phyloP scores from a whole-genome alignment of 768 basidiomycete genomes.

The Austroboletus eburneus region DNA sequence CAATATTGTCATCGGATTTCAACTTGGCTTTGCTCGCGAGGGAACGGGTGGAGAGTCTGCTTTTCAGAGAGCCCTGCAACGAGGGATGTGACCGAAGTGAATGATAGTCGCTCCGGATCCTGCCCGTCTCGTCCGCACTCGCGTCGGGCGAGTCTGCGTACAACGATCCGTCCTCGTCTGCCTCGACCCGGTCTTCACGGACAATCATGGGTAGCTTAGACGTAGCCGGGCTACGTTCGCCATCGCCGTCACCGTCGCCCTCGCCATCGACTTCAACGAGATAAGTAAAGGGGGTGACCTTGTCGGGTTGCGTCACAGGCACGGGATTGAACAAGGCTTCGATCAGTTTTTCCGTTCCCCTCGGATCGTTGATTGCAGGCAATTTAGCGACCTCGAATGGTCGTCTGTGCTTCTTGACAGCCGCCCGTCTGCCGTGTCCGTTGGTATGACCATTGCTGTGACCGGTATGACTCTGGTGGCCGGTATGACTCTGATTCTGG shows the following conservation, averaged over 20 bases:
- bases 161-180: slow-evolving; percentile 18
- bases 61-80: slow-evolving; percentile 20
- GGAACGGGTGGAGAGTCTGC: slow-evolving; percentile 17
- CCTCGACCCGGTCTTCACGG: slow-evolving; percentile 1
- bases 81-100: slow-evolving; percentile 26
- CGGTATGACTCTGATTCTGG: background rate
- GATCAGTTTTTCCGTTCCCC: slow-evolving; percentile 68
- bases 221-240: slow-evolving; percentile 3
- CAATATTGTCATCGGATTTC: slow-evolving; percentile 1
- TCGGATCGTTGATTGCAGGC: slow-evolving; percentile 52
- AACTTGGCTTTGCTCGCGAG: slow-evolving; percentile 9
- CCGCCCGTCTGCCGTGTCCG: background rate
- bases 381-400: slow-evolving; percentile 36
- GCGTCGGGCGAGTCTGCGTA: slow-evolving; percentile 22
- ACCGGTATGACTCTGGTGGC: too few species aligned
- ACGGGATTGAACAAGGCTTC: slow-evolving; percentile 78
- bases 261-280: slow-evolving; percentile 28
- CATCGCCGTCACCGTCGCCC: slow-evolving; percentile 8
- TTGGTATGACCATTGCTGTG: background rate
- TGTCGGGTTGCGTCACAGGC: slow-evolving; percentile 32
- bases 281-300: slow-evolving; percentile 36
- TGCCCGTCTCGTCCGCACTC: slow-evolving; percentile 1
- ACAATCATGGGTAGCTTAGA: background rate
- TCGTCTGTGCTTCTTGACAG: slow-evolving; percentile 20
- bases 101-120: slow-evolving; percentile 27